phyloP scores from a whole-genome alignment of 2,329 filamentous ascomycete species.

The Aspergillus quadrilineatus region DNA sequence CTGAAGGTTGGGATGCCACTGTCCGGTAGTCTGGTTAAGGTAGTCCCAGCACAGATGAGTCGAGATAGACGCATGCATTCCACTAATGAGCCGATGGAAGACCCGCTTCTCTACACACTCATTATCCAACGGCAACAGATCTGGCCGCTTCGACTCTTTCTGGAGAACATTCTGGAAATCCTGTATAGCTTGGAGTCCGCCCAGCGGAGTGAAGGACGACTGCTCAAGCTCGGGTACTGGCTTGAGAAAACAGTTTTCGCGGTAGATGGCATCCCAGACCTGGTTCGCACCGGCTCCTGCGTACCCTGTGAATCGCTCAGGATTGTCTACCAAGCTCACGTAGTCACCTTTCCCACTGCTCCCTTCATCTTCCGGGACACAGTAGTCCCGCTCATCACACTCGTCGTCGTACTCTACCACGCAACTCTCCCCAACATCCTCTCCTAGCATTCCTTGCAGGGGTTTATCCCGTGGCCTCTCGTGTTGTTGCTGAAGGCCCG shows the following conservation, averaged over 20 bases:
- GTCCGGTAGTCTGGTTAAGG: conserved; percentile 87
- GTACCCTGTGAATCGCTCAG: conserved; percentile 94
- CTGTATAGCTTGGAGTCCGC: conserved; percentile 56
- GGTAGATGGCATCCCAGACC: conserved; percentile 95
- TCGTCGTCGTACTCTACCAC: conserved; percentile 97
- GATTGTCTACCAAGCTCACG: conserved; percentile 88
- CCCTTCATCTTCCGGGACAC: conserved; percentile 91
- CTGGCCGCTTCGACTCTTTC: conserved; percentile 44
- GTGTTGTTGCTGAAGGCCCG: conserved; percentile 69
- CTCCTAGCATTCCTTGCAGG: conserved; percentile 77
- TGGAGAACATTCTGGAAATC: conserved; percentile 62
- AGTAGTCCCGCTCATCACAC: conserved; percentile 95
- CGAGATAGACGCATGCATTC: conserved; percentile 98
- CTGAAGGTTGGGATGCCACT: conserved; percentile 85
- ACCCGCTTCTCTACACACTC: conserved; percentile 98
- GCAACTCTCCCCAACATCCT: conserved; percentile 88
- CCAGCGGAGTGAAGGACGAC: conserved; percentile 36
- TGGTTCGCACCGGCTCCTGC: conserved; percentile 78
- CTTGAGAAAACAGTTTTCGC: conserved; percentile 88
- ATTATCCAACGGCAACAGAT: conserved; percentile 74
- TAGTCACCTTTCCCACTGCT: conserved; percentile 88
- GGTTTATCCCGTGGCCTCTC: conserved; percentile 69
- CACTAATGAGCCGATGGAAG: conserved; percentile 91
- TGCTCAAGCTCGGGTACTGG: conserved; percentile 32
- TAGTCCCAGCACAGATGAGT: conserved; percentile 96